These are phyloP conservation scores for Moesziomyces sp. DNA, from an alignment of 1,284 basidiomycete species.

Conservation along the genomic window DNA sequence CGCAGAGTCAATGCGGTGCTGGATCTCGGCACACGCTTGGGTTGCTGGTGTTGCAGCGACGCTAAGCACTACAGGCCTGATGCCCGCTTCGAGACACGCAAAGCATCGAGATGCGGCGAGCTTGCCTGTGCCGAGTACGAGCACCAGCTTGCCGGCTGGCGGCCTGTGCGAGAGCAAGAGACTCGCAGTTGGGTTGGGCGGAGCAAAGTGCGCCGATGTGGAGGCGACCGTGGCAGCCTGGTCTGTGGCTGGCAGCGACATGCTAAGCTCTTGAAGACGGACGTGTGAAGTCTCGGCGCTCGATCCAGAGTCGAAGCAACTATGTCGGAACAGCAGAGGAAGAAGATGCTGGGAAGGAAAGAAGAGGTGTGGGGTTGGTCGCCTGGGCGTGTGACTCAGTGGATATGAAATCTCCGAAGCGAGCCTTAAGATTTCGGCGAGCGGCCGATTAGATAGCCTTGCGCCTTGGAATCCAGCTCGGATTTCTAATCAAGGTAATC, in stretches of 20 bases:
- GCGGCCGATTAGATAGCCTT: conserved; percentile 35
- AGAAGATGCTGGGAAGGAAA: neutral
- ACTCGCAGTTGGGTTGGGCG: conserved; percentile 41
- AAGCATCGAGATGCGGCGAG: conserved; percentile 85
- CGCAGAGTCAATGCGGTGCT: conserved; percentile 66
- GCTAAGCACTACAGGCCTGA: conserved; percentile 76
- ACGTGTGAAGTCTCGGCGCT: neutral
- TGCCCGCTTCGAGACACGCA: conserved; percentile 83
- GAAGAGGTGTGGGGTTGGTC: neutral
- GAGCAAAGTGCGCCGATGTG: conserved; percentile 16
- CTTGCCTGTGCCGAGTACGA: conserved; percentile 80
- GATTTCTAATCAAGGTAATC: conserved; percentile 33
- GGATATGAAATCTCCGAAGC: neutral
- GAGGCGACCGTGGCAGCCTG: conserved; percentile 1
- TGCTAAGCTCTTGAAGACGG: neutral
- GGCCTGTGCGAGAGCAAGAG: conserved; percentile 51
- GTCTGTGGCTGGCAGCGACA: conserved; percentile 3
- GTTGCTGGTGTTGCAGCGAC: neutral
- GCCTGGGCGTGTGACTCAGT: neutral
- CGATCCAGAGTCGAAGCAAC: neutral
- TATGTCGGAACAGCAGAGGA: neutral
- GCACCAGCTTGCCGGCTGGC: conserved; percentile 23
- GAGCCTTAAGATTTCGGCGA: neutral
- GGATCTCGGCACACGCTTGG: conserved; percentile 75
- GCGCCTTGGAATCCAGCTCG: neutral